A percentile compares a stretch with the other conserved stretches of the same genome.
Evolutionary conservation across 345 rosid genomes (phyloP).

Genomic region (Nephelium lappaceum): DNA sequence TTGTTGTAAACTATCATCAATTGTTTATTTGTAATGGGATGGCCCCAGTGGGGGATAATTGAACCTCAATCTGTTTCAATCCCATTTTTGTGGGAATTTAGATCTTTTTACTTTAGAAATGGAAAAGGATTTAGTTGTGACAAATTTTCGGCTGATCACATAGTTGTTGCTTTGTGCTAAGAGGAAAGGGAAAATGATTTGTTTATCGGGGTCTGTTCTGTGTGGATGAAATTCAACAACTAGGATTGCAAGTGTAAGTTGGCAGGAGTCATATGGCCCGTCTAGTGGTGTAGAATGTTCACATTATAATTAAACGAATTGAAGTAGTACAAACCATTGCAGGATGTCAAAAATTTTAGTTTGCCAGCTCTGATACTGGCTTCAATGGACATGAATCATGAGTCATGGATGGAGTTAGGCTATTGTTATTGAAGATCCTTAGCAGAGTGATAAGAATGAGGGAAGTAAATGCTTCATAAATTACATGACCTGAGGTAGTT

Average conservation of each 20-base stretch:
- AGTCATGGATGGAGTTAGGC: too few relatives aligned
- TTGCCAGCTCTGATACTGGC: too few relatives aligned
- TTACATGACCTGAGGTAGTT: too few relatives aligned
- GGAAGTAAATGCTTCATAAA: too few relatives aligned
- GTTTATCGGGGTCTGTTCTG: background rate
- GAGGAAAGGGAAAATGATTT: too few relatives aligned
- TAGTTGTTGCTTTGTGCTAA: too few relatives aligned
- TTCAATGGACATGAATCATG: too few relatives aligned
- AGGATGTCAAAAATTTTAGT: background rate
- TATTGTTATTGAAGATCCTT: too few relatives aligned
- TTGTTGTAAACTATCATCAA: conserved; percentile 37
- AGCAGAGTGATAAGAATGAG: too few relatives aligned
- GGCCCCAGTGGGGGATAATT: background rate
- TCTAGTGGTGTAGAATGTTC: background rate
- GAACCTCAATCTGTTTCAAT: background rate
- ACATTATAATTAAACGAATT: background rate
- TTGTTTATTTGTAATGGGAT: conserved; percentile 24
- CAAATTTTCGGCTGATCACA: background rate
- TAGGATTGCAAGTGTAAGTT: background rate
- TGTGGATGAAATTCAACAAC: too few relatives aligned
- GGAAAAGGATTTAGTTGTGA: conserved; percentile 6
- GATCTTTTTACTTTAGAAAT: background rate
- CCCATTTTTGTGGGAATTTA: conserved; percentile 1
- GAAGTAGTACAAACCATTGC: background rate
- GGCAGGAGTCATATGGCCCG: background rate